Evolutionary conservation across 1,284 basidiomycete genomes (phyloP).

Genomic region (Ceratobasidium sp.): DNA sequence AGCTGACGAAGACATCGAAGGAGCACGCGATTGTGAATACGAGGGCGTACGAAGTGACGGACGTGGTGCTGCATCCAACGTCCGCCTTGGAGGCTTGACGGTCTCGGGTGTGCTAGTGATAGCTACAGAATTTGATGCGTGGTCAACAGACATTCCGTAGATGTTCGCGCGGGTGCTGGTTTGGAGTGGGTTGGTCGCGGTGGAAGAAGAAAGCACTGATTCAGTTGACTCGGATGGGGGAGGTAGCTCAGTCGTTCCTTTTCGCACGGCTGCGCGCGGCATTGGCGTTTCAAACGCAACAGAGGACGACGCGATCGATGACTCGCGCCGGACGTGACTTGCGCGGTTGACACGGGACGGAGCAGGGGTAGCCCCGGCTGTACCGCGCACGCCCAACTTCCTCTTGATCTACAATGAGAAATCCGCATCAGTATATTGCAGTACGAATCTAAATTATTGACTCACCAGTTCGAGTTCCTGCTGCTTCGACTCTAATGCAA

Average conservation of each 20-base stretch:
- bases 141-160: not conserved
- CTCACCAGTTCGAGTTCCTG: slow-evolving; percentile 88
- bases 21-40: not conserved
- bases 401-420: slow-evolving; percentile 75
- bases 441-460: slow-evolving; percentile 48
- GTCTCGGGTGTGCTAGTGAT: slow-evolving; percentile 32
- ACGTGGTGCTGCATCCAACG: not conserved
- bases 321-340: slow-evolving; percentile 22
- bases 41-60: slow-evolving; percentile 17
- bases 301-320: slow-evolving; percentile 20
- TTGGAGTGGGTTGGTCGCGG: slow-evolving; percentile 30
- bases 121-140: not conserved
- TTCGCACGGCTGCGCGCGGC: slow-evolving; percentile 31
- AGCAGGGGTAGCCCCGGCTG: slow-evolving; percentile 72
- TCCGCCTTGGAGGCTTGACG: slow-evolving; percentile 15
- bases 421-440: not conserved
- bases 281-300: slow-evolving; percentile 37
- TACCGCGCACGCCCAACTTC: slow-evolving; percentile 71
- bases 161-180: slow-evolving; percentile 39
- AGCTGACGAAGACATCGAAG: slow-evolving; percentile 22
- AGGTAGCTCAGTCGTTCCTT: not conserved
- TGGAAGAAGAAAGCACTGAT: slow-evolving; percentile 25
- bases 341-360: slow-evolving; percentile 50
- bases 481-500: slow-evolving; percentile 89
- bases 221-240: slow-evolving; percentile 20